These are phyloP conservation scores for Lizonia empirigonia DNA, from an alignment of 2,329 filamentous ascomycete genomes.

Conservation along the genomic window DNA sequence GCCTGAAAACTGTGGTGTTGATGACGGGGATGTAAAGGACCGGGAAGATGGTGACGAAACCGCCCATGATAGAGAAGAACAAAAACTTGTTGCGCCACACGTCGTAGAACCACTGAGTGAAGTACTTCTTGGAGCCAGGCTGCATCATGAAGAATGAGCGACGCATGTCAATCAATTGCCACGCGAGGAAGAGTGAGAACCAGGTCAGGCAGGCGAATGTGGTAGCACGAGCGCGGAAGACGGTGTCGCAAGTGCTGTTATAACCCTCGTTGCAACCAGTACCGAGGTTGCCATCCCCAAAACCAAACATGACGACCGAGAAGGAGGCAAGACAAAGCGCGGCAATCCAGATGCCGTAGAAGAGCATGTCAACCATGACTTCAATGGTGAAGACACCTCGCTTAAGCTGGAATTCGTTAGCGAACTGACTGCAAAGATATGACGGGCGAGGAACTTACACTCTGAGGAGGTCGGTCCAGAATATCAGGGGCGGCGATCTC, in stretches of 20 bases:
- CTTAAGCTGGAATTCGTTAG: slow-evolving; percentile 35
- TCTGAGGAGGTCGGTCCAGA: slow-evolving; percentile 39
- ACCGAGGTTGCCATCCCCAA: slow-evolving; percentile 42
- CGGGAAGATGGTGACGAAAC: slow-evolving; percentile 40
- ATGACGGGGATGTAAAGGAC: slow-evolving; percentile 69
- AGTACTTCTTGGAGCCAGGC: slow-evolving; percentile 62
- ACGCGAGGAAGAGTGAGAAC: slow-evolving; percentile 77
- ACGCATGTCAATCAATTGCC: slow-evolving; percentile 73
- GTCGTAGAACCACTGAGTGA: slow-evolving; percentile 66
- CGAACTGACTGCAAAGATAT: neutral
- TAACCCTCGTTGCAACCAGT: slow-evolving; percentile 40
- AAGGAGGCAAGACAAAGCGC: slow-evolving; percentile 43
- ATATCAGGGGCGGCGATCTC: slow-evolving; percentile 45
- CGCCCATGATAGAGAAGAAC: slow-evolving; percentile 52
- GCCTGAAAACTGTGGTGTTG: slow-evolving; percentile 69
- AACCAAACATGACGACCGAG: slow-evolving; percentile 43
- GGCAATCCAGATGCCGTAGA: slow-evolving; percentile 44
- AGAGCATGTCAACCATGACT: slow-evolving; percentile 45
- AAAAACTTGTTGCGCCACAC: slow-evolving; percentile 74
- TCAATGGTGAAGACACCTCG: slow-evolving; percentile 45
- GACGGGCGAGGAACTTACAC: slow-evolving; percentile 23
- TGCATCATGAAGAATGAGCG: slow-evolving; percentile 77
- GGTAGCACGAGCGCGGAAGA: slow-evolving; percentile 66
- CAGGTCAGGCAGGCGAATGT: slow-evolving; percentile 76
- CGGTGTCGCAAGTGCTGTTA: slow-evolving; percentile 34